Base-by-base conservation (phyloP, 768 basidiomycete genomes). In the Hygrocybe coccinea region DNA sequence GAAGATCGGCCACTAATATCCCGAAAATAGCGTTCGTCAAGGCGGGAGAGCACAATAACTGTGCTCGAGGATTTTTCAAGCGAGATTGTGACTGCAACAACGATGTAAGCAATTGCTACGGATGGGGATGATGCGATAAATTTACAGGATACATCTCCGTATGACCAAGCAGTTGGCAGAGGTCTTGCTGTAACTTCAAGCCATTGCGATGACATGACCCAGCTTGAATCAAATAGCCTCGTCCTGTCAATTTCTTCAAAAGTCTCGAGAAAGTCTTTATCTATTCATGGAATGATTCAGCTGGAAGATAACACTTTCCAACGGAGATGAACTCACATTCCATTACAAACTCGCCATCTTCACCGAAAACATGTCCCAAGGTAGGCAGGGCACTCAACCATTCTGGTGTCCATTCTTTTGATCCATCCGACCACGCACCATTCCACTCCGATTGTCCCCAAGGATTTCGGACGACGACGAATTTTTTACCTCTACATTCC, bases 321-420 rank as follows among this genome's bases (percentile, higher is more conserved):
- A 49, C 33, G 11, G 14, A 19, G 25, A 47, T n/a, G 15, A 15
- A 64, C 71, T 56, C 44, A 75, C 74, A 76, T 68, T 82, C 81
- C 80, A 82, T 81, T 15, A 83, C 69, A 54, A 83, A 83, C 52
- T 79, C 71, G 1, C 81, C 82, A 55, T 79, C 76, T 34, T 76
- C 64, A 1, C 80, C 80, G 55, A 83, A 83, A 1, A 64, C 54
- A 63, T 83, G 80, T 3, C 66, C 70, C 0, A 84, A 67, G 25
- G 65, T 64, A 0, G 72, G 67, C 4, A 82, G 69, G 2, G 71
- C 64, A 21, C 68, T 67, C 0, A 81, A 57, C 81, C 80, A 82
- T 56, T 81, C 79, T 8, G 57, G 54, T 1, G 74, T 79, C 82
- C 82, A 83, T 60, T 82, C 80, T 56, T 80, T 80, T 4, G 78